phyloP scores from a whole-genome alignment of 164 flowering plant genomes.

The Vitis riparia region DNA sequence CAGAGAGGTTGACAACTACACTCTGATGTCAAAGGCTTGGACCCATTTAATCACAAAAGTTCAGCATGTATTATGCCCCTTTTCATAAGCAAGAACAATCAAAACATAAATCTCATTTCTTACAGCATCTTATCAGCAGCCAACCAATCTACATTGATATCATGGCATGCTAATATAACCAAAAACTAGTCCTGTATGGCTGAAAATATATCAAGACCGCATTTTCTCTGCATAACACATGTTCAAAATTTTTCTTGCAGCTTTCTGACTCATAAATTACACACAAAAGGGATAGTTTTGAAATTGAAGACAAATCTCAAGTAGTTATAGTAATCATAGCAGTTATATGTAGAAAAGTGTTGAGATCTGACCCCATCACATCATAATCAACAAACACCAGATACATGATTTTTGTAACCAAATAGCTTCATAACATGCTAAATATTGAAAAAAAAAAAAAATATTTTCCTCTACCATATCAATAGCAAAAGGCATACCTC shows the following conservation, averaged over 20 bases:
- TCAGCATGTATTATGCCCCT: too few species aligned
- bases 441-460: not conserved
- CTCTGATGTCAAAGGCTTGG: too few species aligned
- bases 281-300: not conserved
- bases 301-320: not conserved
- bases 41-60: too few species aligned
- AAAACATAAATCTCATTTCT: not conserved
- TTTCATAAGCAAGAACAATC: too few species aligned
- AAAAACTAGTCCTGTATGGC: too few species aligned
- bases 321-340: not conserved
- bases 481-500: conserved; percentile 50
- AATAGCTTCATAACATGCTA: not conserved
- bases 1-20: too few species aligned
- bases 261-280: not conserved
- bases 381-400: not conserved
- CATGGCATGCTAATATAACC: not conserved
- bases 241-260: not conserved
- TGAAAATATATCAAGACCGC: too few species aligned
- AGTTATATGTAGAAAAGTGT: not conserved
- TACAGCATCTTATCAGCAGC: not conserved
- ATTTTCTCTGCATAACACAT: too few species aligned
- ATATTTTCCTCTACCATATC: not conserved
- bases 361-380: not conserved
- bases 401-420: not conserved
- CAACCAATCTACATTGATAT: not conserved